Percentiles rank a stretch among this genome's conserved stretches.
Evolutionary conservation across 208 protist species (phyloP).

Genomic region (Wallacemonas sp.): DNA sequence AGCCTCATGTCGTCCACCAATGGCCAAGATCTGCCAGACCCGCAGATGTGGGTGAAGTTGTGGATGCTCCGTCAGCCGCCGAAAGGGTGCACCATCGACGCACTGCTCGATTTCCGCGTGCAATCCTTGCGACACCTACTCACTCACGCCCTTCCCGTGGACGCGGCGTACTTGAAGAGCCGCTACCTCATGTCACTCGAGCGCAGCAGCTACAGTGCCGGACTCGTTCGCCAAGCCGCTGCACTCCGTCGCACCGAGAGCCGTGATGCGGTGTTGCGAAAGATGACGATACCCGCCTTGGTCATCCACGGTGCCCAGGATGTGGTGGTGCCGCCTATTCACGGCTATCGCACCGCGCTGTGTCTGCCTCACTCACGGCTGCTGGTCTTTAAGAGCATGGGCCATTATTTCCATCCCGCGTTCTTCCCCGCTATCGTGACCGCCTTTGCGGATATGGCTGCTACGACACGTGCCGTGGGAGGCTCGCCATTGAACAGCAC

Average conservation of each 20-base stretch:
- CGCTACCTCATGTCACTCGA: slow-evolving; percentile 59
- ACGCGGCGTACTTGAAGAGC: slow-evolving; percentile 58
- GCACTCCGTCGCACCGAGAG: slow-evolving; percentile 48
- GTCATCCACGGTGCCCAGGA: slow-evolving; percentile 79
- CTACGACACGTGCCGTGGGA: slow-evolving; percentile 4
- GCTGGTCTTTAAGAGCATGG: slow-evolving; percentile 74
- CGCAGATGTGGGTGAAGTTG: slow-evolving; percentile 71
- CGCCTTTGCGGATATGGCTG: slow-evolving; percentile 31
- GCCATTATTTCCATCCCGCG: slow-evolving; percentile 82
- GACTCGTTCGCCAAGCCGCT: slow-evolving; percentile 68
- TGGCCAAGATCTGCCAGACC: slow-evolving; percentile 61
- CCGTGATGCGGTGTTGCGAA: slow-evolving; percentile 50
- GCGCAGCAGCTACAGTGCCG: slow-evolving; percentile 56
- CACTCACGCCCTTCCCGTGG: slow-evolving; percentile 42
- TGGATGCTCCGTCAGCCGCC: slow-evolving; percentile 73
- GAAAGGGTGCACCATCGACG: slow-evolving; percentile 48
- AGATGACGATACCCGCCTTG: slow-evolving; percentile 44
- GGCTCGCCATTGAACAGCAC: background rate
- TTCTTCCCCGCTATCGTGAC: slow-evolving; percentile 64
- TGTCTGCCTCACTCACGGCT: slow-evolving; percentile 55
- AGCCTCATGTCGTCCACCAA: slow-evolving; percentile 85
- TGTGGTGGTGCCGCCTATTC: slow-evolving; percentile 62
- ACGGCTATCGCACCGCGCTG: slow-evolving; percentile 74
- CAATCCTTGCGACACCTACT: slow-evolving; percentile 51
- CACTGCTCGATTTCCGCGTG: slow-evolving; percentile 75